Percentiles rank a stretch among this genome's conserved stretches.
phyloP scores from a whole-genome alignment of 2,329 filamentous ascomycete species.

The Ascochyta viciae-villosae region DNA sequence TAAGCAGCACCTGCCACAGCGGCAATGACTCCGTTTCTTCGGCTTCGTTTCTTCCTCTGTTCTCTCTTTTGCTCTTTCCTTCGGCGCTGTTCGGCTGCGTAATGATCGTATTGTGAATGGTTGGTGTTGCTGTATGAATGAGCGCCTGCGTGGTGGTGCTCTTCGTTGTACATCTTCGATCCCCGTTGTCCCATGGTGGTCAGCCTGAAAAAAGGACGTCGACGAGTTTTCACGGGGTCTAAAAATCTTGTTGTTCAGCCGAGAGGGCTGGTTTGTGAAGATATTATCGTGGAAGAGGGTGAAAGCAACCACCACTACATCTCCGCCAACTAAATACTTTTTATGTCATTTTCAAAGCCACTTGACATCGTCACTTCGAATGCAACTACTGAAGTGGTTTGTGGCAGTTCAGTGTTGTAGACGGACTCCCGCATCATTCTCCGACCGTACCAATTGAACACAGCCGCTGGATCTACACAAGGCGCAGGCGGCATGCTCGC shows the following conservation, averaged over 20 bases:
- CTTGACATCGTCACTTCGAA: not conserved
- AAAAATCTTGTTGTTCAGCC: too few relatives aligned
- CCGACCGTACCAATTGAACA: slow-evolving; percentile 5
- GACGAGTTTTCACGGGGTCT: not conserved
- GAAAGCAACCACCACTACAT: too few relatives aligned
- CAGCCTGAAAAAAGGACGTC: not conserved
- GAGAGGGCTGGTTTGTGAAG: too few relatives aligned
- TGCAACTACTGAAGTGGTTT: not conserved
- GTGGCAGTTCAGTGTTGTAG: not conserved
- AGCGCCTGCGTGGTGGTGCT: not conserved
- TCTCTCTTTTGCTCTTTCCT: not conserved
- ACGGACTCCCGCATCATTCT: not conserved
- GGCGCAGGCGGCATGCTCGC: not conserved
- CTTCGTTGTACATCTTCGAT: slow-evolving; percentile 1
- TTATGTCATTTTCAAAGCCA: not conserved
- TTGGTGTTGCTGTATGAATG: not conserved
- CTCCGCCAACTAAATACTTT: not conserved
- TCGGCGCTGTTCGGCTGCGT: not conserved
- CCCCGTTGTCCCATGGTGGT: slow-evolving; percentile 6
- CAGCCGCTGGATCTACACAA: not conserved
- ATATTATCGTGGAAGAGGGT: not conserved
- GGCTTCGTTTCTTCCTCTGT: slow-evolving; percentile 5
- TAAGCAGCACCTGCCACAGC: slow-evolving; percentile 7
- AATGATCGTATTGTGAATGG: not conserved
- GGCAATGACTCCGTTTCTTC: slow-evolving; percentile 3